Evolutionary conservation across 139 green algal species (phyloP), one percentile per base, ranked within the genome.

Genomic region (Deuterostichococcus epilithicus): DNA sequence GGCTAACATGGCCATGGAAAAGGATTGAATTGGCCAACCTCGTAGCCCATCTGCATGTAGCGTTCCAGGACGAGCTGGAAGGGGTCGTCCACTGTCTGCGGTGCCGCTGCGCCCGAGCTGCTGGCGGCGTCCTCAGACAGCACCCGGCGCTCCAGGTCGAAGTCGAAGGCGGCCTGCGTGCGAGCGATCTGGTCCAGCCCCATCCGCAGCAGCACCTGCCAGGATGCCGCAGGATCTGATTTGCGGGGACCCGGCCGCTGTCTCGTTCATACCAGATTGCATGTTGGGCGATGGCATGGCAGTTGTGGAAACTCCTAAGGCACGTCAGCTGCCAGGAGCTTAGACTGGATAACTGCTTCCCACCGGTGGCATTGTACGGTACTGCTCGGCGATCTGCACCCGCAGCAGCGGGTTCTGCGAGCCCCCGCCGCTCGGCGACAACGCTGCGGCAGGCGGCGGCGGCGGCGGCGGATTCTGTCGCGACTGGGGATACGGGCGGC

Each of bases 1-100:
- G n/a, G n/a, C n/a, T n/a, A n/a, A n/a, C n/a, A n/a, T n/a, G n/a
- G n/a, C n/a, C n/a, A n/a, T n/a, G n/a, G n/a, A n/a, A n/a, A n/a
- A n/a, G n/a, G n/a, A n/a, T 13, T 13, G 42, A 52, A 8, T 23
- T 8, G 13, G 52, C 52, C 3, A 13, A 63, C 52, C 52, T 63
- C n/a, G 25, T 69, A 69, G 63, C 63, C 63, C 63, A 69, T 69
- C 30, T 69, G 63, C 30, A 37, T 69, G 63, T 69, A 69, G 63
- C 63, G 63, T 28, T 69, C 63, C 23, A 69, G 32, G 28, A 69
- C 30, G 28, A 69, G 63, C 63, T 35, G 32, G 63, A 69, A 69
- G 32, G 63, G 63, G 63, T 69, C 63, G 63, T 69, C 63, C 30
- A 69, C 30, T 5, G n/a, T 20, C 63, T 69, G 63, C n/a, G 18